Evolutionary conservation across 2,329 filamentous ascomycete genomes (phyloP), one percentile per base, ranked within the genome.

Genomic region (Stromatinia cepivora): DNA sequence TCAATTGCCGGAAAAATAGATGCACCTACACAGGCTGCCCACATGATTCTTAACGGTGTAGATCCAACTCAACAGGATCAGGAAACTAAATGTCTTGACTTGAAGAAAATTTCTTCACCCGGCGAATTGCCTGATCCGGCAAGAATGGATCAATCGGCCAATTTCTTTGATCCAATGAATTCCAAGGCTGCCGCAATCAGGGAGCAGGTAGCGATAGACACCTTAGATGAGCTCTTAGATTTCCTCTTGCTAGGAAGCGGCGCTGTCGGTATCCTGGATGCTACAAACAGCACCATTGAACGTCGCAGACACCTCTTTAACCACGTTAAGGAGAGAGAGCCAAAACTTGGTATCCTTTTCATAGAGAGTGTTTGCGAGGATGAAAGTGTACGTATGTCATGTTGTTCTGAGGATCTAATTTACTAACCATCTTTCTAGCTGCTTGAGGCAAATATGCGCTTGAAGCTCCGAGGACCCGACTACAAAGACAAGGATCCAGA

Each of bases 341-440:
- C 94, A 2, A 91, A 92, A 71, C 84, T 99, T 31, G 94, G 94
- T 45, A 93, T 99, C 25, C 84, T 99, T 15, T 99, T 98, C 79
- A 90, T 99, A 39, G 95, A 99, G 82, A 97, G 93, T 76, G 91
- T 96, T 66, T 99, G 95, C 80, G 86, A 93, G 71, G 94, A 98
- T 75, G 85, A 92, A 70, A 88, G 88, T 73, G 84, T 86, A 71
- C 76, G 81, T 77, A 59, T 56, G 17, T 8, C 25, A 54, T 46
- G 13, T 39, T 42, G n/a, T 34, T 11, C 22, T 45, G 10, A n/a
- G 6, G 4, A 45, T n/a, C 17, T 15, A 28, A 42, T 50, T 61
- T 20, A 5, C 45, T 59, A 39, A 50, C 11, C 20, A 28, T 62
- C 13, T 39, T 45, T 48, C 10, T 71, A 88, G 79, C 83, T 98